Base-by-base conservation (phyloP, 148 eudicot species). In the Vaccinium vitisidaea region DNA sequence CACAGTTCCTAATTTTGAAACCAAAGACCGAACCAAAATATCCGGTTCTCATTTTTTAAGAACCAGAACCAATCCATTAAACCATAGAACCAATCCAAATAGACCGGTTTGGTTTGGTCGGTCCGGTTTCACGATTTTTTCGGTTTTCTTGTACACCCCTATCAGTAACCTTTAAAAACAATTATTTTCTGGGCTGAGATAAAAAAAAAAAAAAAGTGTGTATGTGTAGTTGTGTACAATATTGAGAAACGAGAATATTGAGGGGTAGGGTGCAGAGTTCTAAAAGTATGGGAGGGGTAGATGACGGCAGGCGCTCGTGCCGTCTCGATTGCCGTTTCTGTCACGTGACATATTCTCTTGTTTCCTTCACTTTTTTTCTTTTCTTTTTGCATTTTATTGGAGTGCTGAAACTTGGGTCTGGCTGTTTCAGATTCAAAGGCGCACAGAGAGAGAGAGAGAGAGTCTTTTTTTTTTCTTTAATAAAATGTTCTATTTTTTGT, bases 241-340 rank as follows among this genome's bases (percentile, higher is more conserved):
- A 2, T 2, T 9, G 70, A 23, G 30, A 23, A 65, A 65, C 39
- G 12, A 53, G 54, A 23, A 77, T 75, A 16, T 19, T 75, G 15
- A 53, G 19, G 25, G 5, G 32, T 79, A 0, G 2, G 79, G 30
- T 36, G 27, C 58, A 12, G 76, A 21, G 75, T 19, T 52, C 69
- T 7, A 4, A n/a, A 16, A 16, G 69, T 15, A 58, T 39, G 54
- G 23, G 65, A 21, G 81, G 50, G 50, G 15, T 21, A 25, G 52
- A 69, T 82, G 87, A 74, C 82, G 85, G 86, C 81, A 79, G 88
- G 65, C 18, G 50, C 88, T 84, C 87, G 90, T 88, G 92, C 89
- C 77, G 84, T 88, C 84, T 90, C 78, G 92, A 80, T 74, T 78
- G 83, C 85, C 90, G 88, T 79, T 85, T 54, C 82, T 77, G 85